Percentiles rank a stretch among this genome's conserved stretches.
These are phyloP conservation scores for Jaapia argillacea DNA, from an alignment of 768 basidiomycete genomes.

Conservation along the genomic window DNA sequence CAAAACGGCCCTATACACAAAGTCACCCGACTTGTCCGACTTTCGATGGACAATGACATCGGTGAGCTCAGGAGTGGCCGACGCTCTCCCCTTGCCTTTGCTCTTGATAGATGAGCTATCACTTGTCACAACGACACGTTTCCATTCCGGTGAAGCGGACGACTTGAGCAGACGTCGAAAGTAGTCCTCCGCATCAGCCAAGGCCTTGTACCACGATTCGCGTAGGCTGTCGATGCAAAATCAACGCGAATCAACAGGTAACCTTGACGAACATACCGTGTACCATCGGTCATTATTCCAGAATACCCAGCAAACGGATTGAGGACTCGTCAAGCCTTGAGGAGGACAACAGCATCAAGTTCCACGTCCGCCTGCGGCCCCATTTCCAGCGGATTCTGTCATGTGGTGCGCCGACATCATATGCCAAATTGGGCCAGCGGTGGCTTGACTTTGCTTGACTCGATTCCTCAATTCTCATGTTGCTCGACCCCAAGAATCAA, in stretches of 20 bases:
- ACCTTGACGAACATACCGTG: slow-evolving; percentile 29
- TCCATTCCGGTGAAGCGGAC: slow-evolving; percentile 68
- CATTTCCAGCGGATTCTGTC: too few relatives aligned
- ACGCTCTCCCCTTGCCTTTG: slow-evolving; percentile 53
- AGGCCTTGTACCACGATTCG: slow-evolving; percentile 72
- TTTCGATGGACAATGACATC: slow-evolving; percentile 78
- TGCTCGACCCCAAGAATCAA: too few relatives aligned
- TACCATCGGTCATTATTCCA: slow-evolving; percentile 63
- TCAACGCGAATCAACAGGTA: neutral
- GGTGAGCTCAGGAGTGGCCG: slow-evolving; percentile 45
- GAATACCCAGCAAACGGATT: too few relatives aligned
- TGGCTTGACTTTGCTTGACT: too few relatives aligned
- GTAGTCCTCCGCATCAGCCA: slow-evolving; percentile 63
- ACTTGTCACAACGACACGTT: slow-evolving; percentile 47
- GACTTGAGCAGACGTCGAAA: slow-evolving; percentile 75
- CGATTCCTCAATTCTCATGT: too few relatives aligned
- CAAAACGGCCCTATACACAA: slow-evolving; percentile 71
- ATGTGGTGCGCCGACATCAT: too few relatives aligned
- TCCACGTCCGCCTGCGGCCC: too few relatives aligned
- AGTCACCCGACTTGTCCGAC: slow-evolving; percentile 57
- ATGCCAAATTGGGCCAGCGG: too few relatives aligned
- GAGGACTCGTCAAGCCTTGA: too few relatives aligned
- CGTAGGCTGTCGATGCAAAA: slow-evolving; percentile 43
- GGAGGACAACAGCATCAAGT: too few relatives aligned
- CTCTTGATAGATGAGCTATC: slow-evolving; percentile 29